These are phyloP conservation scores for Kalmanozyma brasiliensis DNA, from an alignment of 1,284 basidiomycete species.

Conservation along the genomic window DNA sequence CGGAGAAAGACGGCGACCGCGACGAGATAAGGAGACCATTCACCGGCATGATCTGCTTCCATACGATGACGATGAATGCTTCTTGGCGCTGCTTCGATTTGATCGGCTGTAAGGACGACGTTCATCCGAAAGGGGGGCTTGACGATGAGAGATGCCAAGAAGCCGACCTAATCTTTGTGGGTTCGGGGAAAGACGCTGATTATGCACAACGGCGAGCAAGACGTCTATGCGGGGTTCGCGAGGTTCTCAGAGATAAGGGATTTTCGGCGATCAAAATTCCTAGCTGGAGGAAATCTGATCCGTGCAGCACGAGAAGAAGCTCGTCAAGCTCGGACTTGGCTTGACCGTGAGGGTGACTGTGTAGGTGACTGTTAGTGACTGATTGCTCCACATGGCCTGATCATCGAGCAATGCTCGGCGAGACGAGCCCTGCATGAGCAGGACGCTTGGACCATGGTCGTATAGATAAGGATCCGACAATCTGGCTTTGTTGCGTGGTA, in stretches of 20 bases:
- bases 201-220: not conserved
- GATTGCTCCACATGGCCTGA: no score
- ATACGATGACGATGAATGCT: no score
- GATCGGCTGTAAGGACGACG: no score
- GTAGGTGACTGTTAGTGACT: no score
- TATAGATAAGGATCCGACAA: not conserved
- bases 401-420: no score
- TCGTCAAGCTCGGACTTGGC: not conserved
- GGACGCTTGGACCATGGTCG: slow-evolving; percentile 2
- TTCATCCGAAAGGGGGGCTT: no score
- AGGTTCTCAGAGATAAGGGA: slow-evolving; percentile 1
- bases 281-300: not conserved
- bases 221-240: not conserved
- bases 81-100: no score
- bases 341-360: no score
- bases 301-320: not conserved
- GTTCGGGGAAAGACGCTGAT: slow-evolving; percentile 5
- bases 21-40: slow-evolving; percentile 5
- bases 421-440: no score
- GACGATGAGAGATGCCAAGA: not conserved
- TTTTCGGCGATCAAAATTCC: slow-evolving; percentile 2
- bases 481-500: no score
- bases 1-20: slow-evolving; percentile 6
- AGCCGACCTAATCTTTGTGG: not conserved
- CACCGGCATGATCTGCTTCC: no score